A percentile compares a stretch with the other conserved stretches of the same genome.
Conservation (phyloP, 2,329 filamentous ascomycete genomes). For the Gliomastix tumulicola region DNA sequence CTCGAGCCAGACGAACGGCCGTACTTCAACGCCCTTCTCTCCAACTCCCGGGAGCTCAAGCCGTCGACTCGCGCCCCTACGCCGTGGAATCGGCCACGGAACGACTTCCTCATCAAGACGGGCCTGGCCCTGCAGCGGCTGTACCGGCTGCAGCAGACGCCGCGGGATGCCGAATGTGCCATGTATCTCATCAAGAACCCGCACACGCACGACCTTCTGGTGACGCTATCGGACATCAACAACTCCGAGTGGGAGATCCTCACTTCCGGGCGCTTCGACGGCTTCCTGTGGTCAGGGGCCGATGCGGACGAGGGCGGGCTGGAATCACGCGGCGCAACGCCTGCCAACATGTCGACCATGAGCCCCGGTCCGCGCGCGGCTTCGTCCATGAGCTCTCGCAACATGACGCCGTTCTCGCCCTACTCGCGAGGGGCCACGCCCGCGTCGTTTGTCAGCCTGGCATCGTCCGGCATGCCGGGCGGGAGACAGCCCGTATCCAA, state of each 20-base stretch:
- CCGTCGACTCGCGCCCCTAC: constrained; percentile 59
- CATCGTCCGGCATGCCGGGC: constrained; percentile 36
- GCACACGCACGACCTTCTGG: constrained; percentile 75
- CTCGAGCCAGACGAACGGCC: constrained; percentile 69
- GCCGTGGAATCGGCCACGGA: constrained; percentile 43
- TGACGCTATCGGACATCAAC: constrained; percentile 81
- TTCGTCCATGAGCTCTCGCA: constrained; percentile 35
- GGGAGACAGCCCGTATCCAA: constrained; percentile 65
- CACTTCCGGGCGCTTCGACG: constrained; percentile 88
- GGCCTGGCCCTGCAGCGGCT: constrained; percentile 76
- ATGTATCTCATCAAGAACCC: constrained; percentile 82
- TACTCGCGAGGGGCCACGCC: constrained; percentile 51
- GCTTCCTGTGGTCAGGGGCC: constrained; percentile 89
- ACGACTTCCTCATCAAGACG: constrained; percentile 67
- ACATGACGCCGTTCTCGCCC: constrained; percentile 38
- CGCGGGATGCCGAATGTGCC: constrained; percentile 79
- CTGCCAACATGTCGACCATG: constrained; percentile 27
- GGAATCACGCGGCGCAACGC: constrained; percentile 50
- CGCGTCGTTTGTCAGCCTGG: constrained; percentile 50
- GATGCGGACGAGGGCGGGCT: constrained; percentile 48
- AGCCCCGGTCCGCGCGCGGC: constrained; percentile 29
- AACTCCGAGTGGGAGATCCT: constrained; percentile 95
- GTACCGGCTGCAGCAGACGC: constrained; percentile 66
- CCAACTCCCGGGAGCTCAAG: constrained; percentile 49
- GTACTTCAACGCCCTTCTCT: constrained; percentile 75